phyloP scores from a whole-genome alignment of 768 basidiomycete genomes.

The Cystofilobasidium capitatum region DNA sequence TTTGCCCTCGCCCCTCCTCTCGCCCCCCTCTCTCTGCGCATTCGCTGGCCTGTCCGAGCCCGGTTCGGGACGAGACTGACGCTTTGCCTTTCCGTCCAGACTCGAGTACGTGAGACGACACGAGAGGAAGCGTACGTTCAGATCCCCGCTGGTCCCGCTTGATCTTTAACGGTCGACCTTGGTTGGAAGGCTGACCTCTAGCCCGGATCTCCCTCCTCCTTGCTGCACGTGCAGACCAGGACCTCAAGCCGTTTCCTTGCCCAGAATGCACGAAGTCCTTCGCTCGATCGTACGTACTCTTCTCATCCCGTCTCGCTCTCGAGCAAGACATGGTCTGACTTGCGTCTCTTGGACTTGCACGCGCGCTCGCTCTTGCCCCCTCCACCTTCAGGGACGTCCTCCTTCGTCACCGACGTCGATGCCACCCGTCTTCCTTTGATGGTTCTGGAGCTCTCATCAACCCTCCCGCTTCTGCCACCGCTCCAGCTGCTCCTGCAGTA shows the following conservation, averaged over 20 bases:
- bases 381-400: conserved; percentile 1
- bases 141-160: background rate
- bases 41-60: no score
- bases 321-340: background rate
- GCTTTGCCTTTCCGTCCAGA: no score
- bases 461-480: no score
- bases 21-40: no score
- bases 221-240: background rate
- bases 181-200: background rate
- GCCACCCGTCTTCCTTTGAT: background rate
- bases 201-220: background rate
- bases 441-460: background rate
- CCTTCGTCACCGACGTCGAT: background rate
- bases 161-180: background rate
- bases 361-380: background rate
- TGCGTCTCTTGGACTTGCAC: background rate
- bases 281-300: background rate
- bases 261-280: background rate
- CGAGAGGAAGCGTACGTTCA: background rate
- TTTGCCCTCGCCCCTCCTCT: no score
- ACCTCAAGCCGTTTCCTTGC: background rate
- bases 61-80: no score
- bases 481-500: background rate
- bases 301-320: background rate
- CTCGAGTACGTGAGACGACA: background rate